Evolutionary conservation across 768 basidiomycete species (phyloP), one percentile per base, ranked within the genome.

Genomic region (Suillus lakei): DNA sequence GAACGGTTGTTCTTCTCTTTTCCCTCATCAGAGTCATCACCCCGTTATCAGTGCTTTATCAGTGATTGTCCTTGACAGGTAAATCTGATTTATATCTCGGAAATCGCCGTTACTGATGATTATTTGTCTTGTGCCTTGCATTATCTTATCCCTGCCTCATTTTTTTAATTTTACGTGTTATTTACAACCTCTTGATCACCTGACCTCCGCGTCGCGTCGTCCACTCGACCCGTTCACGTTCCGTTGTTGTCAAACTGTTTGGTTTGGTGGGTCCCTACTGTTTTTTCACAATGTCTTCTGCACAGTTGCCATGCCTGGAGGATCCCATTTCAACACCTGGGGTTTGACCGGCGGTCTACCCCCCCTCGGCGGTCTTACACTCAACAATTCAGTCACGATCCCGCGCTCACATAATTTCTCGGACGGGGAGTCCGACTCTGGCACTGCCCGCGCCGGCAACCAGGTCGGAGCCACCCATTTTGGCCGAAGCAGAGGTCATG

Each of bases 141-240:
- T 72, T 73, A 73, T 75, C 69, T 72, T n/a, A n/a, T n/a, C n/a
- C n/a, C n/a, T n/a, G n/a, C n/a, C n/a, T 72, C 71, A 76, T 71
- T 26, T 15, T n/a, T 61, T 28, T 30, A 4, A 10, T 39, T 28
- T 41, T 59, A 59, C 58, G 48, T 26, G 60, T 54, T 44, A 21
- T 56, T 32, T 23, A 58, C 67, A 65, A 66, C 67, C 30, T 21
- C 21, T 60, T 66, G 55, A 23, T 60, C 61, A 62, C 44, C 38
- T 60, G 56, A 61, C 63, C 48, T 63, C 60, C 68, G 62, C 67
- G 65, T 65, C 71, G 65, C 71, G 66, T 66, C 55, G 64, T 38
- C 16, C 34, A 44, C 48, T 32, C 41, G 46, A 60, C 21, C 21
- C 28, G 30, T 67, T 41, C 44, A 53, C 50, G 30, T 15, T 62